Conservation (phyloP, 306 rosid genomes). For the Quercus suber region DNA sequence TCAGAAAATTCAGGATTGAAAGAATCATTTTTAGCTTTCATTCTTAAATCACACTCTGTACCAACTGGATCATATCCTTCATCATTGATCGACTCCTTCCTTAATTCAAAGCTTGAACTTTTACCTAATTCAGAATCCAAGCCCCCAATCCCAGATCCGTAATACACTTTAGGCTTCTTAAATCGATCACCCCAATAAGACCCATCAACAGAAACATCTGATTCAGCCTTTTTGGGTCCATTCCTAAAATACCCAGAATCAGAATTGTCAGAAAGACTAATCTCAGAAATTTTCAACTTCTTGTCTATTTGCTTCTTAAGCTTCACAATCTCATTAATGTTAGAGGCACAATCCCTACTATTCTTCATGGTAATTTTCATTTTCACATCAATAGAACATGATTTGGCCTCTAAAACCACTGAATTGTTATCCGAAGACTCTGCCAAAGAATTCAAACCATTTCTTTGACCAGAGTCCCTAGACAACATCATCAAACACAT, state of each 20-base stretch:
- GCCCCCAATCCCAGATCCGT: slow-evolving; percentile 33
- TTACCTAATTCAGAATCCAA: slow-evolving; percentile 32
- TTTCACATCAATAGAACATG: slow-evolving; percentile 39
- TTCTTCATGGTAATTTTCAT: slow-evolving; percentile 17
- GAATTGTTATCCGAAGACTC: slow-evolving; percentile 79
- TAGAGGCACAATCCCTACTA: slow-evolving; percentile 24
- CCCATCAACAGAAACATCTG: slow-evolving; percentile 52
- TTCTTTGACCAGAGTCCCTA: slow-evolving; percentile 41
- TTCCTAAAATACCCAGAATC: slow-evolving; percentile 60
- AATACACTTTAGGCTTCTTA: slow-evolving; percentile 38
- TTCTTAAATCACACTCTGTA: slow-evolving; percentile 38
- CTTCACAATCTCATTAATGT: slow-evolving; percentile 24
- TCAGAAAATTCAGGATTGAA: slow-evolving; percentile 27
- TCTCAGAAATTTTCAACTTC: slow-evolving; percentile 35
- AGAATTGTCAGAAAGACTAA: slow-evolving; percentile 51
- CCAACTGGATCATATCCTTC: slow-evolving; percentile 30
- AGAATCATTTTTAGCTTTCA: slow-evolving; percentile 38
- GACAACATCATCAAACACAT: slow-evolving; percentile 75
- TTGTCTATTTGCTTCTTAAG: slow-evolving; percentile 30
- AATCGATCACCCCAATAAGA: slow-evolving; percentile 30
- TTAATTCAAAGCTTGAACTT: slow-evolving; percentile 20
- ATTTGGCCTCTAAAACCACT: slow-evolving; percentile 53
- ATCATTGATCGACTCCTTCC: slow-evolving; percentile 32
- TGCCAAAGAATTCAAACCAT: slow-evolving; percentile 39
- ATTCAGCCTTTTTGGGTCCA: slow-evolving; percentile 46